A percentile compares a stretch with the other conserved stretches of the same genome.
Conservation (phyloP, 1,139 yeast species). For the Scheffersomyces titani region DNA sequence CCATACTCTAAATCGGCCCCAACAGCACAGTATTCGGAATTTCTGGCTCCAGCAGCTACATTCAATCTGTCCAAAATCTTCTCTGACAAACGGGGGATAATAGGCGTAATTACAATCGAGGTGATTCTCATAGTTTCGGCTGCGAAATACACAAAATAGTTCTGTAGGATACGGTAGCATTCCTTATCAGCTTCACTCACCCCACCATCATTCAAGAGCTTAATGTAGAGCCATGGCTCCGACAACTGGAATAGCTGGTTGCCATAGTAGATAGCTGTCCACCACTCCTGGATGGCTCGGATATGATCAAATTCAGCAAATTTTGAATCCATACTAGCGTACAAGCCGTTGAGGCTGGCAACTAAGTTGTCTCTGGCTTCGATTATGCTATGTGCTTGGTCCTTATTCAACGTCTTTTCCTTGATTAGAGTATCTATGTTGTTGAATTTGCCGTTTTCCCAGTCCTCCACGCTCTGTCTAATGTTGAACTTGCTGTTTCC, state of each 20-base stretch:
- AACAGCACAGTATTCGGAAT: slow-evolving; percentile 32
- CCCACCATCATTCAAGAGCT: slow-evolving; percentile 29
- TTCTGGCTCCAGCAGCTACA: slow-evolving; percentile 46
- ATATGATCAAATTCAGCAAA: slow-evolving; percentile 56
- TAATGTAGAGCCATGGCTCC: slow-evolving; percentile 59
- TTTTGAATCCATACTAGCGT: slow-evolving; percentile 36
- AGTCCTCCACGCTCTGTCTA: slow-evolving; percentile 38
- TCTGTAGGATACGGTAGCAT: slow-evolving; percentile 34
- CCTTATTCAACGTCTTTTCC: slow-evolving; percentile 11
- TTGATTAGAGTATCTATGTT: slow-evolving; percentile 25
- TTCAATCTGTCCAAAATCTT: slow-evolving; percentile 64
- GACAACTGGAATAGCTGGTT: slow-evolving; percentile 62
- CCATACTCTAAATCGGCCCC: slow-evolving; percentile 57
- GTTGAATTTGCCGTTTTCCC: slow-evolving; percentile 20
- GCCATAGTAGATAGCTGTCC: slow-evolving; percentile 60
- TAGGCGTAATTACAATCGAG: slow-evolving; percentile 67
- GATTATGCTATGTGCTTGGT: slow-evolving; percentile 16
- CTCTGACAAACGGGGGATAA: slow-evolving; percentile 66
- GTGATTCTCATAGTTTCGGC: slow-evolving; percentile 72
- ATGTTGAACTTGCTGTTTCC: slow-evolving; percentile 72
- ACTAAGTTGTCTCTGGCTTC: slow-evolving; percentile 19
- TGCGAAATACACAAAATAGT: slow-evolving; percentile 59
- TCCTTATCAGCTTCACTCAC: slow-evolving; percentile 23
- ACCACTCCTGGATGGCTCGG: slow-evolving; percentile 61
- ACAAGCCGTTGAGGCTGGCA: slow-evolving; percentile 19